Conservation (phyloP, 208 protist genomes). For the Trypanosoma mega region DNA sequence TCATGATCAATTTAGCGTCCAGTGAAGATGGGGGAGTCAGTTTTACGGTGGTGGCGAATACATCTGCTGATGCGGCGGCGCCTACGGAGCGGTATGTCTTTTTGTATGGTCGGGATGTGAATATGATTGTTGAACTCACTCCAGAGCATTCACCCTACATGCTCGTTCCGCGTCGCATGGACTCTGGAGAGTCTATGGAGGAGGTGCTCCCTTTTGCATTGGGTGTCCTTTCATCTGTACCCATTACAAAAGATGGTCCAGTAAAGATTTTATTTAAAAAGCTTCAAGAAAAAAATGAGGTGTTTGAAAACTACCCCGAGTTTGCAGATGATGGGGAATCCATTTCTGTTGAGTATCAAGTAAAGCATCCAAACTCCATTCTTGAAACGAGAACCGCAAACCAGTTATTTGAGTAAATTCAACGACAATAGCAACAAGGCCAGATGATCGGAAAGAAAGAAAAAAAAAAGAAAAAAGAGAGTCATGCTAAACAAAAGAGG, state of each 20-base stretch:
- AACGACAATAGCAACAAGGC: background rate
- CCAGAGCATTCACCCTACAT: conserved; percentile 55
- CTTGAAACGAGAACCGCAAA: conserved; percentile 16
- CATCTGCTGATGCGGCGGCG: conserved; percentile 32
- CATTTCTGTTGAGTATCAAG: conserved; percentile 32
- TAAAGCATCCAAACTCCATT: conserved; percentile 22
- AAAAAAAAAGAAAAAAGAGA: no score
- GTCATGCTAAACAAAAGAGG: no score
- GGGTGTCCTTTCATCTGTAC: conserved; percentile 45
- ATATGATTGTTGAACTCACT: conserved; percentile 47
- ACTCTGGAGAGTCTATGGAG: conserved; percentile 5
- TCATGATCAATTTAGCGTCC: conserved; percentile 48
- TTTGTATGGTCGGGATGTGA: conserved; percentile 46
- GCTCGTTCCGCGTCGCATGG: conserved; percentile 42
- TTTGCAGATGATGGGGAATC: conserved; percentile 38
- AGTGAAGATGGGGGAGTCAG: conserved; percentile 17
- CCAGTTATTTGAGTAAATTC: conserved; percentile 24
- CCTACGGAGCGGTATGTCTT: conserved; percentile 42
- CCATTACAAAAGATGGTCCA: conserved; percentile 33
- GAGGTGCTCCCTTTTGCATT: conserved; percentile 37
- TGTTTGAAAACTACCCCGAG: conserved; percentile 52
- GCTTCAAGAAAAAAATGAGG: conserved; percentile 34
- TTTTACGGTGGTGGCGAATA: conserved; percentile 22
- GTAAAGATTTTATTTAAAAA: conserved; percentile 39
- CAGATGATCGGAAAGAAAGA: no score